These are phyloP conservation scores for Amaranthus hypochondriacus DNA, from an alignment of 148 eudicot species.

Conservation along the genomic window DNA sequence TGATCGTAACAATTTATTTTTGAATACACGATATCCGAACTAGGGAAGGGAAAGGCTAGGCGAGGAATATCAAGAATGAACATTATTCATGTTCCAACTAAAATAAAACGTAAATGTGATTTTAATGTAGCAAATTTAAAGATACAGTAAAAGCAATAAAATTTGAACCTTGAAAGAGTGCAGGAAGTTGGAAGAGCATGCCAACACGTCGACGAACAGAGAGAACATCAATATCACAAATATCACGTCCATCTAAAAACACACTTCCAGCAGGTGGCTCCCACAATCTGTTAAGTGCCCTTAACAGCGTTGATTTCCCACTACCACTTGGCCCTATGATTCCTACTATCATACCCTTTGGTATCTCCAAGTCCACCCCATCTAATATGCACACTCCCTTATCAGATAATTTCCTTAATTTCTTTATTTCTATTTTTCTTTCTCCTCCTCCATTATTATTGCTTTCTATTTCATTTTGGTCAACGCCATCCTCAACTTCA, in stretches of 20 bases:
- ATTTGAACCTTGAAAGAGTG: slow-evolving; percentile 25
- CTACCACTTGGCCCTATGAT: slow-evolving; percentile 36
- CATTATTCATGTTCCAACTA: no score
- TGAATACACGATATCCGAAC: no score
- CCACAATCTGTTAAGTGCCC: slow-evolving; percentile 31
- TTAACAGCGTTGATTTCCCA: slow-evolving; percentile 30
- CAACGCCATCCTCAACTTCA: slow-evolving; percentile 2
- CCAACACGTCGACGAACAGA: slow-evolving; percentile 34
- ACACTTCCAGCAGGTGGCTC: slow-evolving; percentile 31
- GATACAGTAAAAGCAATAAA: background rate
- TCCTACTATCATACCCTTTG: slow-evolving; percentile 30
- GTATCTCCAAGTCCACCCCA: slow-evolving; percentile 25
- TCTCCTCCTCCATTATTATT: background rate
- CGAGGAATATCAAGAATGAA: no score
- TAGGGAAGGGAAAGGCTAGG: no score
- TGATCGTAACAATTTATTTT: no score
- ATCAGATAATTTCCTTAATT: slow-evolving; percentile 17
- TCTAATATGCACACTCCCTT: slow-evolving; percentile 26
- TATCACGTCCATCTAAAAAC: slow-evolving; percentile 26
- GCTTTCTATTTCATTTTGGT: background rate
- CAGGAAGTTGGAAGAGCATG: slow-evolving; percentile 36
- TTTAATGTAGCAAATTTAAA: background rate
- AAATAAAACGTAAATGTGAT: no score
- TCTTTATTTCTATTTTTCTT: slow-evolving; percentile 22
- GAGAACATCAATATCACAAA: slow-evolving; percentile 30